Conservation (phyloP, 1,284 basidiomycete species). For the Tilletia horrida region DNA sequence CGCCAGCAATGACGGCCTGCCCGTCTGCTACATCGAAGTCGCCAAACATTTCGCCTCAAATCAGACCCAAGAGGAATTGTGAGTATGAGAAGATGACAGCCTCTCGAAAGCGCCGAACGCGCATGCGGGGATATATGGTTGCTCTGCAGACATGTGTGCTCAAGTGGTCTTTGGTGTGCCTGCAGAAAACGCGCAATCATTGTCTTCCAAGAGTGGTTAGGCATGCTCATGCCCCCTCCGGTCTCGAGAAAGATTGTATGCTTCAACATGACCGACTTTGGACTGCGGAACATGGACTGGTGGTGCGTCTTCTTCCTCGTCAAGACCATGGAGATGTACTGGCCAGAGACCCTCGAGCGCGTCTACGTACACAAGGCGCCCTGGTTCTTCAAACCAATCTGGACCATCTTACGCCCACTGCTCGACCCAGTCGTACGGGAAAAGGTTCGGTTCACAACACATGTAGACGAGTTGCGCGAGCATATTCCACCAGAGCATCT, state of each 20-base stretch:
- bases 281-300: slow-evolving; percentile 51
- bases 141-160: not conserved
- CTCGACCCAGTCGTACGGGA: slow-evolving; percentile 49
- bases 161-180: too few species aligned
- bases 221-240: slow-evolving; percentile 45
- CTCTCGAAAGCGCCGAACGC: not conserved
- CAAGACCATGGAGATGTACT: slow-evolving; percentile 49
- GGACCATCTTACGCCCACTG: slow-evolving; percentile 45
- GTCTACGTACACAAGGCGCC: slow-evolving; percentile 49
- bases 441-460: slow-evolving; percentile 45
- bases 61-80: slow-evolving; percentile 47
- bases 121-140: too few species aligned
- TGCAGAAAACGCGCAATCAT: slow-evolving; percentile 38
- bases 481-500: slow-evolving; percentile 38
- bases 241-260: slow-evolving; percentile 47
- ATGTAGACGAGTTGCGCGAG: slow-evolving; percentile 39
- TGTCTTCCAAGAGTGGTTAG: slow-evolving; percentile 37
- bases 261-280: slow-evolving; percentile 51
- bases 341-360: slow-evolving; percentile 43
- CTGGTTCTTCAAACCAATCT: slow-evolving; percentile 52
- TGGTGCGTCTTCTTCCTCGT: slow-evolving; percentile 50
- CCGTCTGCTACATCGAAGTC: slow-evolving; percentile 49
- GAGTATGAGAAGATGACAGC: not conserved
- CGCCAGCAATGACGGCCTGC: slow-evolving; percentile 38
- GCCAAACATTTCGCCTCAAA: slow-evolving; percentile 44